These are phyloP conservation scores for Clonostachys byssicola DNA, from an alignment of 2,329 filamentous ascomycete genomes.

Conservation along the genomic window DNA sequence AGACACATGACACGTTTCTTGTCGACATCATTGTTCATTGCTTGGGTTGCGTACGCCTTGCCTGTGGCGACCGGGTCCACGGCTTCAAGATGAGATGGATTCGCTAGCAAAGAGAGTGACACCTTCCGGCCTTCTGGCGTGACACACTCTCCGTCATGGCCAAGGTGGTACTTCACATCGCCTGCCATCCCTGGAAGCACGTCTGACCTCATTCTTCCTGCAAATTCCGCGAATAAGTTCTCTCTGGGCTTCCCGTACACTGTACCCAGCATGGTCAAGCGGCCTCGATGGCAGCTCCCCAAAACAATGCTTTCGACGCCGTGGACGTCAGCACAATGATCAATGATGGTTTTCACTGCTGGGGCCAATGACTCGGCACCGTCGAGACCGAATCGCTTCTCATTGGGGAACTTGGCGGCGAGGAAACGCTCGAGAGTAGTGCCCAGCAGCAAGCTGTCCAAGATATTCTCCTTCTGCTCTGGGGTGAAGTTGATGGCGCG, in stretches of 20 bases:
- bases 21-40: conserved; percentile 93
- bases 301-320: conserved; percentile 99
- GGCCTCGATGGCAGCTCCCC: conserved; percentile 98
- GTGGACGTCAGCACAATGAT: conserved; percentile 88
- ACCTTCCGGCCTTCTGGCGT: conserved; percentile 98
- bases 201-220: conserved; percentile 65
- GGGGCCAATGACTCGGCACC: conserved; percentile 95
- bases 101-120: conserved; percentile 97
- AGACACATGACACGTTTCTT: conserved; percentile 93
- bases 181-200: conserved; percentile 59
- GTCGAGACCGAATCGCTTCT: conserved; percentile 98
- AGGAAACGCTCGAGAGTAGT: conserved; percentile 96
- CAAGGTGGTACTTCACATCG: conserved; percentile 98
- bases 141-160: conserved; percentile 99
- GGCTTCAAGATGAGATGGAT: conserved; percentile 96
- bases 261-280: conserved; percentile 96
- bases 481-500: conserved; percentile 95
- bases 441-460: conserved; percentile 97
- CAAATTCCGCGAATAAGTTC: conserved; percentile 98
- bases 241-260: conserved; percentile 99
- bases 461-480: conserved; percentile 95
- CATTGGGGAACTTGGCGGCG: conserved; percentile 97
- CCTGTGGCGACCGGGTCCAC: conserved; percentile 97
- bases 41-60: conserved; percentile 96
- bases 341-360: conserved; percentile 98